A percentile compares a stretch with the other conserved stretches of the same genome.
phyloP scores from a whole-genome alignment of 176 grass and related monocot species.

The Ensete ventricosum region DNA sequence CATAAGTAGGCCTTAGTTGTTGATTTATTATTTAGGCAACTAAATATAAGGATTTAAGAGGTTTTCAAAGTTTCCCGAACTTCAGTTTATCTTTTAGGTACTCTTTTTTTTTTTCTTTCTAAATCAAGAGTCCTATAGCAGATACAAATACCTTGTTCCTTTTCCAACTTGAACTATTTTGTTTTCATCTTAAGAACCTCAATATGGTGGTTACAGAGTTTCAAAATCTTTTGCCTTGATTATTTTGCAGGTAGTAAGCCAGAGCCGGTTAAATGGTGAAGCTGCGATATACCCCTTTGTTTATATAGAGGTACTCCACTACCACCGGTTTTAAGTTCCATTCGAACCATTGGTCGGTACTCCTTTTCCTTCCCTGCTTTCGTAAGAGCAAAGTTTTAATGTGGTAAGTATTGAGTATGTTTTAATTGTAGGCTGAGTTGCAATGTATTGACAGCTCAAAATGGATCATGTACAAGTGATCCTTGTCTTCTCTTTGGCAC shows the following conservation, averaged over 20 bases:
- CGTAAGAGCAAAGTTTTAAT: background rate
- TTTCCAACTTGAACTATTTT: no score
- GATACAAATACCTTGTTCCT: no score
- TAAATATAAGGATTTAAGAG: no score
- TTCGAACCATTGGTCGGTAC: background rate
- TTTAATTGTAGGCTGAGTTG: background rate
- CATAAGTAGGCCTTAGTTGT: no score
- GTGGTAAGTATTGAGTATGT: background rate
- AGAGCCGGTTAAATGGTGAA: conserved; percentile 16
- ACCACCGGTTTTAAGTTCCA: background rate
- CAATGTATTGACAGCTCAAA: background rate
- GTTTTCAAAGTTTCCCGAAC: no score
- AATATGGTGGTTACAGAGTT: background rate
- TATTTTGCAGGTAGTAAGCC: conserved; percentile 5
- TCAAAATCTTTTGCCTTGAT: background rate
- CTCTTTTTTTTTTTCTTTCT: background rate
- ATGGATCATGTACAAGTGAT: background rate
- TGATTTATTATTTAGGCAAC: no score
- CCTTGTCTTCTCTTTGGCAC: background rate
- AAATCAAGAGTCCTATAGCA: background rate
- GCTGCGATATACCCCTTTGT: conserved; percentile 8
- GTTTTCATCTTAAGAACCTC: background rate
- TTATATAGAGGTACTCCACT: conserved; percentile 9
- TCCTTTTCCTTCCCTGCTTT: background rate
- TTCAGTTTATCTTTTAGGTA: background rate